These are phyloP conservation scores for Mycena amicta DNA, from an alignment of 768 basidiomycete species.

Conservation along the genomic window DNA sequence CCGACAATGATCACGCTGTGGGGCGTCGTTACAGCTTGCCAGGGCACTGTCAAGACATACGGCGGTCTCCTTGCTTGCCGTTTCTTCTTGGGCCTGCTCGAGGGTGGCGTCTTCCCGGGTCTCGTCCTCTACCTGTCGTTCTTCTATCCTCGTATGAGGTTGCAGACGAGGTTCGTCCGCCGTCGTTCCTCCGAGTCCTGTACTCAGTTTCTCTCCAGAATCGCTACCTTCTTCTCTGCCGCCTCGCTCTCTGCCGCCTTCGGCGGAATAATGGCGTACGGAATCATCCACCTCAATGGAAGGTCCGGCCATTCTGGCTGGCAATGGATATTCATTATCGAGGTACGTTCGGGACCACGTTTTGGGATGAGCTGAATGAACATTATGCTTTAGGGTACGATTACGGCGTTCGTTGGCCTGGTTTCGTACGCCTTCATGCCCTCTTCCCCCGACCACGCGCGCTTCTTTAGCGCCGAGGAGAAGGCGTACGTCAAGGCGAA, in stretches of 20 bases:
- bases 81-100: conserved; percentile 56
- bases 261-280: conserved; percentile 68
- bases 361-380: neutral
- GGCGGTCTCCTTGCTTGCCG: conserved; percentile 47
- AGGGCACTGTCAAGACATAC: conserved; percentile 58
- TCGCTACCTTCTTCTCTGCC: conserved; percentile 52
- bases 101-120: conserved; percentile 60
- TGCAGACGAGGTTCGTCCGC: conserved; percentile 48
- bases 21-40: conserved; percentile 67
- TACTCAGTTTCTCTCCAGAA: conserved; percentile 41
- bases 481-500: conserved; percentile 46
- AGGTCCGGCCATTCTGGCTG: conserved; percentile 57
- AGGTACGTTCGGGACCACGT: no score
- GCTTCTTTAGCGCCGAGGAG: conserved; percentile 55
- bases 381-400: conserved; percentile 51
- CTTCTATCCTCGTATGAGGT: conserved; percentile 53
- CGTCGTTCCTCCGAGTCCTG: conserved; percentile 25
- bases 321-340: conserved; percentile 69
- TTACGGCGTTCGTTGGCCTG: conserved; percentile 62
- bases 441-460: conserved; percentile 42
- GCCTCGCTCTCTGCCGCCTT: conserved; percentile 67
- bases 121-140: conserved; percentile 59
- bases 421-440: conserved; percentile 53
- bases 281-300: conserved; percentile 66
- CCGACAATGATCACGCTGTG: conserved; percentile 66